phyloP scores from a whole-genome alignment of 169 alveolate genomes.

The Cytauxzoon felis region DNA sequence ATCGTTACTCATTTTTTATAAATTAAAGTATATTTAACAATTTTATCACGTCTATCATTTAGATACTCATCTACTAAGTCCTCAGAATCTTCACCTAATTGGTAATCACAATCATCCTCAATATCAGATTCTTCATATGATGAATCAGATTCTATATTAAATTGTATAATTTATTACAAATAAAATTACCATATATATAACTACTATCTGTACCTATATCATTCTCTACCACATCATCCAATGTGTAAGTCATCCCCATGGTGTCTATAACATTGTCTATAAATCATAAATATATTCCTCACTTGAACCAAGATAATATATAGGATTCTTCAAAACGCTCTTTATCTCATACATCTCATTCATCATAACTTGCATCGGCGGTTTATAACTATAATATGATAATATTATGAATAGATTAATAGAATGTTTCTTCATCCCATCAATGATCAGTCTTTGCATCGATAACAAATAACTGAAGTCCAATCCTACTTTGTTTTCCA shows the following conservation, averaged over 20 bases:
- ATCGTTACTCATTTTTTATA: no score
- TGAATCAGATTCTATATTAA: not conserved
- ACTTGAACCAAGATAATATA: conserved; percentile 7
- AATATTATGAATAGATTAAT: not conserved
- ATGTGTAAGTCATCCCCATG: not conserved
- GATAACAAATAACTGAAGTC: no score
- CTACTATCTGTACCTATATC: conserved; percentile 34
- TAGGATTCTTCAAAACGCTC: conserved; percentile 31
- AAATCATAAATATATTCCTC: not conserved
- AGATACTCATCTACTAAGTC: conserved; percentile 58
- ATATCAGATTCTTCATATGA: conserved; percentile 30
- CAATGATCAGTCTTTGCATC: no score
- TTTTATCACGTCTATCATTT: not conserved
- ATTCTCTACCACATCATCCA: conserved; percentile 37
- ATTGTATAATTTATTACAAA: not conserved
- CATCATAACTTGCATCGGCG: conserved; percentile 49
- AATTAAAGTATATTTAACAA: no score
- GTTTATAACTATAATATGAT: conserved; percentile 26
- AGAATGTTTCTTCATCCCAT: not conserved
- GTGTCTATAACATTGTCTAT: not conserved
- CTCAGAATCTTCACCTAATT: conserved; percentile 60
- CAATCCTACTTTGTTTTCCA: no score
- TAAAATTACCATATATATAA: conserved; percentile 33
- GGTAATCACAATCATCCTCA: conserved; percentile 7
- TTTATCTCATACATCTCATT: conserved; percentile 47